Evolutionary conservation across 2,329 filamentous ascomycete species (phyloP).

Genomic region (Falciphora oryzae): DNA sequence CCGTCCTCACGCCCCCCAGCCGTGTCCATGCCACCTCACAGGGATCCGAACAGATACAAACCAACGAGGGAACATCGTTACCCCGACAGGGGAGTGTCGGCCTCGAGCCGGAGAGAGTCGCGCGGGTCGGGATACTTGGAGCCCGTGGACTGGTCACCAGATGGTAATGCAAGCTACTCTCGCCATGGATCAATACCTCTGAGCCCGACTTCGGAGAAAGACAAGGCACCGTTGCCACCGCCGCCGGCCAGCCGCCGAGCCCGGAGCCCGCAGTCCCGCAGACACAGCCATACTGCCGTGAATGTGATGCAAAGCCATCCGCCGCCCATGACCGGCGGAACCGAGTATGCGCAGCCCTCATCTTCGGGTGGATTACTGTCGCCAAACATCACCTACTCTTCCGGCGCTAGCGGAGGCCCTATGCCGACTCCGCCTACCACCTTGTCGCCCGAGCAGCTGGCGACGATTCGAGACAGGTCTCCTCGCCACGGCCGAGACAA

Average conservation of each 20-base stretch:
- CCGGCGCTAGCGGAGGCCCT: neutral
- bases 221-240: neutral
- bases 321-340: too few relatives aligned
- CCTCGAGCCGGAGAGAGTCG: neutral
- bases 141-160: neutral
- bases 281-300: slow-evolving; percentile 5
- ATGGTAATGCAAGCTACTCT: neutral
- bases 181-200: neutral
- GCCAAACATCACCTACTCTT: too few relatives aligned
- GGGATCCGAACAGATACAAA: neutral
- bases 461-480: neutral
- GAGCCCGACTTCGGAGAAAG: neutral
- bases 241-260: neutral
- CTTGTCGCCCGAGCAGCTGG: neutral
- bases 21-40: neutral
- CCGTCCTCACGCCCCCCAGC: neutral
- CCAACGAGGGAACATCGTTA: neutral
- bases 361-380: neutral
- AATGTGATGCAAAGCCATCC: neutral
- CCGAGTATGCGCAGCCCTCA: neutral
- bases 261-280: slow-evolving; percentile 8
- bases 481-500: slow-evolving; percentile 6
- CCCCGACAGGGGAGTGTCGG: neutral
- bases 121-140: neutral
- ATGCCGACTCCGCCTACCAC: neutral